Evolutionary conservation across 192 early-diverging fungal genomes (phyloP).

Genomic region (Backusella tarrabulga): DNA sequence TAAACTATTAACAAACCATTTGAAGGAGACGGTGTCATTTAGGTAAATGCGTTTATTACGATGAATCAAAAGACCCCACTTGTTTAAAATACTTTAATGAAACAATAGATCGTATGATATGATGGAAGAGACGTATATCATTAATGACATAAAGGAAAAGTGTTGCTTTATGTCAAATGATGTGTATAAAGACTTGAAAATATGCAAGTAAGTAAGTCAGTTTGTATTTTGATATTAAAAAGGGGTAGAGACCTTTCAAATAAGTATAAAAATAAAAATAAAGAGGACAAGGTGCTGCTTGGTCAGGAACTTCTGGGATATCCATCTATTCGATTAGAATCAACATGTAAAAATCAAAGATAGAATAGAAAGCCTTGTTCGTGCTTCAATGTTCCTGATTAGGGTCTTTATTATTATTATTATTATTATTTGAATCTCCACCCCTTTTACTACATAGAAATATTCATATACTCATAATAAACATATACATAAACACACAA

Average conservation of each 20-base stretch:
- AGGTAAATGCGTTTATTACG: conserved; percentile 38
- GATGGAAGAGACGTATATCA: conserved; percentile 91
- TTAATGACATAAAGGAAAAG: conserved; percentile 80
- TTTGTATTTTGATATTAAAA: not conserved
- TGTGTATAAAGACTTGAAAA: conserved; percentile 62
- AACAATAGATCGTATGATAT: conserved; percentile 75
- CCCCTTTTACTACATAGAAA: too few relatives aligned
- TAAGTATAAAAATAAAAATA: not conserved
- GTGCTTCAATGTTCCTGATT: not conserved
- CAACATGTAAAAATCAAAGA: not conserved
- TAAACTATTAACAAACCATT: conserved; percentile 81
- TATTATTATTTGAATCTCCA: not conserved
- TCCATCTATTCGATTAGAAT: not conserved
- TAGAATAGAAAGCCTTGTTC: not conserved
- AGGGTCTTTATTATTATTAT: not conserved
- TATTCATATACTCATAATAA: not conserved
- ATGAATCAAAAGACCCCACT: not conserved
- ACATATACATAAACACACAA: not conserved
- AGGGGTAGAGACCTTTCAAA: not conserved
- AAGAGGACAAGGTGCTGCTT: too few relatives aligned
- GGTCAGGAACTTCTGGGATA: too few relatives aligned
- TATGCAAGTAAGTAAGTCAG: conserved; percentile 47
- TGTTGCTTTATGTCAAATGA: conserved; percentile 79
- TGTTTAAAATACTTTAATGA: not conserved
- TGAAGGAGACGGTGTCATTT: conserved; percentile 93